These are phyloP conservation scores for Apophysomyces trapeziformis DNA, from an alignment of 371 early-diverging fungal genomes.

Conservation along the genomic window DNA sequence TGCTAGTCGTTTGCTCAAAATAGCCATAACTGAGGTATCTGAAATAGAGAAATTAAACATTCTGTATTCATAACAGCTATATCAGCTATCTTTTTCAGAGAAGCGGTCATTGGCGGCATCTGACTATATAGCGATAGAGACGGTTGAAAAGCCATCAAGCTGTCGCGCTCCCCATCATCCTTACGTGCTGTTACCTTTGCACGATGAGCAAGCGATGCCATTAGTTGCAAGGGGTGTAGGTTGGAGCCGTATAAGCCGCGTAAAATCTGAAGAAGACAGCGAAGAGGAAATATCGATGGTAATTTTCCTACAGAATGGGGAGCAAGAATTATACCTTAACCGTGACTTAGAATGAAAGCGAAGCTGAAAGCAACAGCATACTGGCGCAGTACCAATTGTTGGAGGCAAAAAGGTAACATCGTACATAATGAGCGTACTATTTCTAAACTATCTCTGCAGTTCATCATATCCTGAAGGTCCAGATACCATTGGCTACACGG, in stretches of 20 bases:
- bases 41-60: neutral
- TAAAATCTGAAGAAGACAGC: neutral
- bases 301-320: neutral
- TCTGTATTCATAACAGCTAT: neutral
- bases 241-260: slow-evolving; percentile 31
- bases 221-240: slow-evolving; percentile 23
- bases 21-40: slow-evolving; percentile 32
- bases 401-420: neutral
- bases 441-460: neutral
- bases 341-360: neutral
- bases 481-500: neutral
- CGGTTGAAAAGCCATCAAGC: slow-evolving; percentile 1
- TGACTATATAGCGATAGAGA: slow-evolving; percentile 23
- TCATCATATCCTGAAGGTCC: neutral
- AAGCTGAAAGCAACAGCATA: neutral
- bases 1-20: slow-evolving; percentile 28
- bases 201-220: slow-evolving; percentile 38
- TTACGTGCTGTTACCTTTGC: slow-evolving; percentile 31
- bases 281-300: neutral
- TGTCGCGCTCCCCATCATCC: neutral
- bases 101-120: slow-evolving; percentile 27
- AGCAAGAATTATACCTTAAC: neutral
- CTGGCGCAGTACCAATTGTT: neutral
- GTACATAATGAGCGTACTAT: too few species aligned
- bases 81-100: slow-evolving; percentile 24